These are phyloP conservation scores for Lasiosphaeriaceae sp. DNA, from an alignment of 495 filamentous ascomycete genomes.

Conservation along the genomic window DNA sequence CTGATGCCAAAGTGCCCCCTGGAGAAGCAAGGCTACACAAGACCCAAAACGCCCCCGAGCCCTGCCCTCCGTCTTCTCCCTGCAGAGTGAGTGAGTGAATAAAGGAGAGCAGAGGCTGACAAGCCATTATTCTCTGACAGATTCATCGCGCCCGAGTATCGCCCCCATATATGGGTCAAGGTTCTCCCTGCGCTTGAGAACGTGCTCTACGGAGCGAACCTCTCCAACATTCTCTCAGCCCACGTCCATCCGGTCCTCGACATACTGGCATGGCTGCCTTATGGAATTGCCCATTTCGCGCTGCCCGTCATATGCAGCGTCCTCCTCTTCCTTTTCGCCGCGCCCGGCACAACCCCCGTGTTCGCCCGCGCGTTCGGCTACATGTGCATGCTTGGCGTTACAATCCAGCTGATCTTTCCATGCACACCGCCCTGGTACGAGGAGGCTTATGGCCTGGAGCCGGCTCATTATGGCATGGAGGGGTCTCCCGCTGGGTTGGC, in stretches of 20 bases:
- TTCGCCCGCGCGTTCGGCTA: constrained; percentile 87
- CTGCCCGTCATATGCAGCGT: constrained; percentile 70
- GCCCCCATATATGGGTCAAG: constrained; percentile 89
- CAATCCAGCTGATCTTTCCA: constrained; percentile 82
- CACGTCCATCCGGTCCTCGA: constrained; percentile 78
- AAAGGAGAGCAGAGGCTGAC: neutral
- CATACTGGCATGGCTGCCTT: constrained; percentile 88
- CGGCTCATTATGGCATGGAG: constrained; percentile 85
- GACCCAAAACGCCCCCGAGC: too few relatives aligned
- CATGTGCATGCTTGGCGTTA: constrained; percentile 81
- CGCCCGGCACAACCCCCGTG: constrained; percentile 78
- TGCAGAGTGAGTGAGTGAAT: neutral
- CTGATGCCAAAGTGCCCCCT: too few relatives aligned
- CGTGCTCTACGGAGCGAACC: constrained; percentile 91
- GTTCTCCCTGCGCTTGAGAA: constrained; percentile 95
- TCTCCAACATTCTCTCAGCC: constrained; percentile 90
- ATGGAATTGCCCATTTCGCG: constrained; percentile 84
- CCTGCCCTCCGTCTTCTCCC: too few relatives aligned
- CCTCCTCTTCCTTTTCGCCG: constrained; percentile 80
- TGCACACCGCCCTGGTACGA: constrained; percentile 97
- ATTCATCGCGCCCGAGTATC: constrained; percentile 79
- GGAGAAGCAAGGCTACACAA: too few relatives aligned
- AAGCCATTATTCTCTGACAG: constrained; percentile 5
- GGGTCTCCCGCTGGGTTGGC: constrained; percentile 85
- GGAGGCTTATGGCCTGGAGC: constrained; percentile 75